Conservation (phyloP, 768 basidiomycete genomes). For the Lentinus brumalis region DNA sequence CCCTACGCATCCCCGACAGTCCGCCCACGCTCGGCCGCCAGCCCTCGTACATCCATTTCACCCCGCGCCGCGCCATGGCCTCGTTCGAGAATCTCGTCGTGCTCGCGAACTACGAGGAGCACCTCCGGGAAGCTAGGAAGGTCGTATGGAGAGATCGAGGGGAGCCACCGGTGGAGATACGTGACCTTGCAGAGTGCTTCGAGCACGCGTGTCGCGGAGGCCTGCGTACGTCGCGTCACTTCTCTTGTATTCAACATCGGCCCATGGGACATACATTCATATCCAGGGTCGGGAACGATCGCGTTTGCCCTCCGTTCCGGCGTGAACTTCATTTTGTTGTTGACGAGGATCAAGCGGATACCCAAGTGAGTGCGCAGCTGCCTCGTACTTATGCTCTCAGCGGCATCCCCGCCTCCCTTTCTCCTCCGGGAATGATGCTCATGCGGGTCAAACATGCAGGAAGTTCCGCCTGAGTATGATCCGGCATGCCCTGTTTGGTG, state of each 20-base stretch:
- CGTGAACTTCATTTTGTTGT: conserved; percentile 76
- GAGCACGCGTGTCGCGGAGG: conserved; percentile 74
- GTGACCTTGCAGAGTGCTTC: conserved; percentile 63
- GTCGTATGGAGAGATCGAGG: conserved; percentile 84
- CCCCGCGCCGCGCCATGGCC: conserved; percentile 59
- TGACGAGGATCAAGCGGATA: conserved; percentile 70
- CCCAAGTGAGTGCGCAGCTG: conserved; percentile 52
- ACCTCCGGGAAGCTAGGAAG: conserved; percentile 69
- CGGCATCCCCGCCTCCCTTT: background rate
- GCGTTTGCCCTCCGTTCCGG: conserved; percentile 83
- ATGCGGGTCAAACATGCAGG: conserved; percentile 38
- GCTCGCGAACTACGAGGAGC: conserved; percentile 82
- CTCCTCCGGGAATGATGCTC: background rate
- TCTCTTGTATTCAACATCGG: background rate
- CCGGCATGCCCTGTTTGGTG: conserved; percentile 80
- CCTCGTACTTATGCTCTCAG: background rate
- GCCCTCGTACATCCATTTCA: conserved; percentile 49
- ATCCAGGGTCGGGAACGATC: conserved; percentile 73
- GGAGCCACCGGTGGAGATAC: conserved; percentile 70
- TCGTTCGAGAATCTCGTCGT: conserved; percentile 86
- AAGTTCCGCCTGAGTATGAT: conserved; percentile 66
- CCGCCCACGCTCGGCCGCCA: conserved; percentile 23
- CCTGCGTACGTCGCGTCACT: conserved; percentile 54
- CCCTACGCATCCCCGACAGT: conserved; percentile 18
- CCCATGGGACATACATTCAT: background rate